These are phyloP conservation scores for Dactylellina drechsleri DNA, from an alignment of 2,329 filamentous ascomycete species.

Conservation along the genomic window DNA sequence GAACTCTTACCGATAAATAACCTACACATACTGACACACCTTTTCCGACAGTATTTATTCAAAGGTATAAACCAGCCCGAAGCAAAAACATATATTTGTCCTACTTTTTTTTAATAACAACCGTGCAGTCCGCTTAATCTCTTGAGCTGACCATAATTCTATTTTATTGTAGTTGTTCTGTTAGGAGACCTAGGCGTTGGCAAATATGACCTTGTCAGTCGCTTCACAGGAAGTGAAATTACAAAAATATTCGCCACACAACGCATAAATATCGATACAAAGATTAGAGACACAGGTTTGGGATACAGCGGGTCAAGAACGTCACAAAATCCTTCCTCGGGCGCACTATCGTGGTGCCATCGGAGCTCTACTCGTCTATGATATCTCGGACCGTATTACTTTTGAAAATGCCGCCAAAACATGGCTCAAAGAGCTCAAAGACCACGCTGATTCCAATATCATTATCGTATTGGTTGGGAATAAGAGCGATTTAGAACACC, in stretches of 20 bases:
- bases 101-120: too few species aligned
- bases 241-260: conserved; percentile 98
- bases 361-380: conserved; percentile 96
- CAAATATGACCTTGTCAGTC: conserved; percentile 99
- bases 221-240: conserved; percentile 99
- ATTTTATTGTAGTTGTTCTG: conserved; percentile 69
- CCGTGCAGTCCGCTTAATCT: background rate
- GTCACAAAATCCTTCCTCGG: conserved; percentile 98
- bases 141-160: conserved; percentile 8
- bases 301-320: conserved; percentile 98
- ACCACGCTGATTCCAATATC: conserved; percentile 98
- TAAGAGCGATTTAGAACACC: conserved; percentile 99
- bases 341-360: conserved; percentile 99
- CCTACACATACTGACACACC: conserved; percentile 9
- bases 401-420: conserved; percentile 94
- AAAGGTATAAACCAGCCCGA: conserved; percentile 74
- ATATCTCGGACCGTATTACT: conserved; percentile 99
- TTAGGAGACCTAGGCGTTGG: conserved; percentile 99
- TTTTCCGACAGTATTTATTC: conserved; percentile 83
- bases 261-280: conserved; percentile 97
- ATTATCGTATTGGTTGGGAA: conserved; percentile 99
- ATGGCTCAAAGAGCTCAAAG: conserved; percentile 98
- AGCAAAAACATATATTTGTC: too few species aligned
- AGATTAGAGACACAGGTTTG: conserved; percentile 99
- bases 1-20: background rate